phyloP scores from a whole-genome alignment of 768 basidiomycete genomes.

The Mrakia frigida region DNA sequence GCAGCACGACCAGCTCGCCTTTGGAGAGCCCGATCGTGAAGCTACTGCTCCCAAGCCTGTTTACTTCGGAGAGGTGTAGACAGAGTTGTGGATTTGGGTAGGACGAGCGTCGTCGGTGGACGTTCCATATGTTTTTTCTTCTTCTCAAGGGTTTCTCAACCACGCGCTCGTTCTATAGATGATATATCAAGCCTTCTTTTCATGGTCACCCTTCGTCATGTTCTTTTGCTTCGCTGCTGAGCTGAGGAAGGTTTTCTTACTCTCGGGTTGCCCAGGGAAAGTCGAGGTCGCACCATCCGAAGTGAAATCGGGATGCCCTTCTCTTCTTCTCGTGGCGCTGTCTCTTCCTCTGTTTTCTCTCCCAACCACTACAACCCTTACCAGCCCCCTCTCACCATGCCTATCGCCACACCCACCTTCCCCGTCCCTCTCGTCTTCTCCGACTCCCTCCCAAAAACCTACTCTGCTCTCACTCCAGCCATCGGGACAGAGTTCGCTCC shows the following conservation, averaged over 20 bases:
- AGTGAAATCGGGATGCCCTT: no score
- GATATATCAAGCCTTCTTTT: no score
- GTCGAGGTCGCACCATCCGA: not conserved
- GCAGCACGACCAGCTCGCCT: slow-evolving; percentile 21
- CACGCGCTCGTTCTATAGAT: no score
- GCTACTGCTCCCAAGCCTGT: not conserved
- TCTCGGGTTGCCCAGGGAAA: no score
- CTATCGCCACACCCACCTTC: slow-evolving; percentile 19
- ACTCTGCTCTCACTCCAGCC: slow-evolving; percentile 49
- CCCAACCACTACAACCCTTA: not conserved
- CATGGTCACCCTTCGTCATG: no score
- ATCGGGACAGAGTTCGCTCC: slow-evolving; percentile 56
- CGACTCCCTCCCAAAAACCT: not conserved
- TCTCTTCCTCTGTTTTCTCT: not conserved
- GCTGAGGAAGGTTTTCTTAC: no score
- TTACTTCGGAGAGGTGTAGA: slow-evolving; percentile 26
- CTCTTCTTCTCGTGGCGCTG: not conserved
- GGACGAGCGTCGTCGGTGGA: not conserved
- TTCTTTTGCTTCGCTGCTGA: no score
- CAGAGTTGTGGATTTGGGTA: no score
- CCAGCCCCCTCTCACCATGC: not conserved
- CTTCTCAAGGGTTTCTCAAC: no score
- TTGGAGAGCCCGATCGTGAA: slow-evolving; percentile 24
- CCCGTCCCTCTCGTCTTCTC: not conserved
- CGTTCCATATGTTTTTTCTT: no score